Percentiles rank a stretch among this genome's conserved stretches.
Evolutionary conservation across 2,329 filamentous ascomycete species (phyloP).

Genomic region (Helotiales sp.): DNA sequence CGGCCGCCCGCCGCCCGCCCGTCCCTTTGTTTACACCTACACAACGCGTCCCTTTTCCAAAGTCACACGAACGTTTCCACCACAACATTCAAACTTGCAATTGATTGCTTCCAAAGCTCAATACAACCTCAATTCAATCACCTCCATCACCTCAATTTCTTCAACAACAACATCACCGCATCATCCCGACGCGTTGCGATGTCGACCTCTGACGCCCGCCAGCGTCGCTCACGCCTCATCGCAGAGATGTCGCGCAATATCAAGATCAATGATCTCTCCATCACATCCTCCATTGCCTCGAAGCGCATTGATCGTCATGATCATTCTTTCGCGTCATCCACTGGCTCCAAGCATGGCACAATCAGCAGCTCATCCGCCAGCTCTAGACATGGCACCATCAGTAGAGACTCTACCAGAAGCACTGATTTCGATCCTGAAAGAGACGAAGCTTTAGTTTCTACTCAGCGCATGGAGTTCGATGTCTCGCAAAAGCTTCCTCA

Average conservation of each 20-base stretch:
- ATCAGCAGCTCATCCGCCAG: conserved; percentile 33
- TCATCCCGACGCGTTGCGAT: conserved; percentile 3
- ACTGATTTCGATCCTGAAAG: conserved; percentile 29
- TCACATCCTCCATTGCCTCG: neutral
- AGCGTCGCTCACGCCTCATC: conserved; percentile 6
- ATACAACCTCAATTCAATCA: neutral
- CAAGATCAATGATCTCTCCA: neutral
- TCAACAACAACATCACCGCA: neutral
- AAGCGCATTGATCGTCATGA: conserved; percentile 1
- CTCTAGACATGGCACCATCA: conserved; percentile 41
- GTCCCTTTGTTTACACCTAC: neutral
- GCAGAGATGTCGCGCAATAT: conserved; percentile 6
- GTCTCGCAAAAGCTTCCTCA: conserved; percentile 35
- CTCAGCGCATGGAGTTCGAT: conserved; percentile 26
- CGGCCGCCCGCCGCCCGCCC: neutral
- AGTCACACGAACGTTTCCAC: neutral
- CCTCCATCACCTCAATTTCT: neutral
- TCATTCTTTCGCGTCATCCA: conserved; percentile 4
- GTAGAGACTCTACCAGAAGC: conserved; percentile 29
- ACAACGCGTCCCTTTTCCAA: conserved; percentile 1
- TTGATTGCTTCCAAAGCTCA: conserved; percentile 1
- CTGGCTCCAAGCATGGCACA: conserved; percentile 3
- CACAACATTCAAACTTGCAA: conserved; percentile 1
- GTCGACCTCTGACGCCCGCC: conserved; percentile 6
- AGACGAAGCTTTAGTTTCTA: conserved; percentile 37